Conservation (phyloP, 2,329 filamentous ascomycete genomes). For the Fusarium camptoceras region DNA sequence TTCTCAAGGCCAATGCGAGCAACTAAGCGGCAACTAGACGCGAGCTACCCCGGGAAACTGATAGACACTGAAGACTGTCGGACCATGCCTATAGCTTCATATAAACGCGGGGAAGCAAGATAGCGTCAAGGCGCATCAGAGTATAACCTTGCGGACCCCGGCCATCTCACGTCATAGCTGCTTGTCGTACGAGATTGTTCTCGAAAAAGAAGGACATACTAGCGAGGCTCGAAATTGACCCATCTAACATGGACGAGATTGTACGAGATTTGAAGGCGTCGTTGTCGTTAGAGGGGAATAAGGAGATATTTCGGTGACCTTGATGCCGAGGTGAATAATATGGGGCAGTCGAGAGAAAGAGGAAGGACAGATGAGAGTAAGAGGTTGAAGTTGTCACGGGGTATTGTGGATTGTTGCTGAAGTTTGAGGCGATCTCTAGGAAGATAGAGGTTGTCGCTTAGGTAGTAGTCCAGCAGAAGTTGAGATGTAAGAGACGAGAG, state of each 20-base stretch:
- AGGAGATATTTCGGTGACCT: slow-evolving; percentile 1
- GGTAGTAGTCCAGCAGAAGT: background rate
- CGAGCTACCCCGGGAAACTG: background rate
- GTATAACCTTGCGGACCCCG: background rate
- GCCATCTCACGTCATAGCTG: background rate
- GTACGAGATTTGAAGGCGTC: background rate
- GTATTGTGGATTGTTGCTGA: too few species aligned
- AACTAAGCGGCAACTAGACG: background rate
- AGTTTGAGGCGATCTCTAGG: background rate
- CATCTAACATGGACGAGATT: background rate
- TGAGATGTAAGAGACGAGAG: background rate
- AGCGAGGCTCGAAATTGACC: background rate
- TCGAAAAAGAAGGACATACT: background rate
- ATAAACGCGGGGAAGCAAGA: background rate
- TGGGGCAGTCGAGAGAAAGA: background rate
- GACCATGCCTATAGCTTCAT: background rate
- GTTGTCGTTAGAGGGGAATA: background rate
- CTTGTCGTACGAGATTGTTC: background rate
- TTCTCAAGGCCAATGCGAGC: background rate
- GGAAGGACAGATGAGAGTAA: background rate
- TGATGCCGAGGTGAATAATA: background rate
- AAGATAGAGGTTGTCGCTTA: background rate
- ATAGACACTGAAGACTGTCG: background rate
- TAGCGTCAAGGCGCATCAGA: background rate
- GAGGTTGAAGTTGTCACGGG: background rate